Conservation (phyloP, 1,139 yeast species). For the Lipomyces yarrowii region DNA sequence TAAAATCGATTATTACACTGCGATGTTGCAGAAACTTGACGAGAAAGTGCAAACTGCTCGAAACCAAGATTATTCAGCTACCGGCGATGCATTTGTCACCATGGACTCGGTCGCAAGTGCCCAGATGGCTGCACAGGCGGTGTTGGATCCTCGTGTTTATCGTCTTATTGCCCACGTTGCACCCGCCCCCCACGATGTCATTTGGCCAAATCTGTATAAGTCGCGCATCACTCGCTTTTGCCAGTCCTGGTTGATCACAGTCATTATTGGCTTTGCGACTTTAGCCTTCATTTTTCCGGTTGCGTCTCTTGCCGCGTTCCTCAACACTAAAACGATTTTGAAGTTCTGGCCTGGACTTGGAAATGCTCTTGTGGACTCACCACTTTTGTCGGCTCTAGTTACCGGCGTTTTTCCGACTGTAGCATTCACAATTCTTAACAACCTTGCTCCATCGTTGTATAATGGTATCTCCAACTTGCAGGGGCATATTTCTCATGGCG, state of each 20-base stretch:
- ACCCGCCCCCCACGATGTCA: conserved; percentile 84
- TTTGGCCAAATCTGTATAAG: conserved; percentile 75
- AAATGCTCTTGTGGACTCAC: conserved; percentile 57
- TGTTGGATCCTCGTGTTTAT: conserved; percentile 75
- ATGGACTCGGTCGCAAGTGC: conserved; percentile 86
- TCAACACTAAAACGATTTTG: conserved; percentile 67
- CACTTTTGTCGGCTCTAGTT: conserved; percentile 62
- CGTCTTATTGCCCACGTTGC: conserved; percentile 74
- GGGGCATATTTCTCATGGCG: conserved; percentile 79
- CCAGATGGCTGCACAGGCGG: conserved; percentile 88
- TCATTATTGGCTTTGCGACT: conserved; percentile 64
- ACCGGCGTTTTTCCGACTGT: conserved; percentile 80
- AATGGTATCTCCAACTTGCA: conserved; percentile 68
- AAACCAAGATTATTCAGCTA: conserved; percentile 47
- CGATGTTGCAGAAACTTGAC: conserved; percentile 61
- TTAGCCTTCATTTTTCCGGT: conserved; percentile 74
- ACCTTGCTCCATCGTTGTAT: conserved; percentile 73
- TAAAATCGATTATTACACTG: conserved; percentile 63
- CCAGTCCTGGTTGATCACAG: conserved; percentile 63
- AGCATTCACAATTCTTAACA: conserved; percentile 72
- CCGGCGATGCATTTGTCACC: conserved; percentile 70
- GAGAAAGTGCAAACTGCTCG: conserved; percentile 56
- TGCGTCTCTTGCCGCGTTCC: conserved; percentile 68
- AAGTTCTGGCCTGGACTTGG: conserved; percentile 77
- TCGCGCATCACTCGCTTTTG: conserved; percentile 59